Percentiles rank a stretch among this genome's conserved stretches.
phyloP scores from a whole-genome alignment of 2,329 filamentous ascomycete species.

The Penicillium sp. region DNA sequence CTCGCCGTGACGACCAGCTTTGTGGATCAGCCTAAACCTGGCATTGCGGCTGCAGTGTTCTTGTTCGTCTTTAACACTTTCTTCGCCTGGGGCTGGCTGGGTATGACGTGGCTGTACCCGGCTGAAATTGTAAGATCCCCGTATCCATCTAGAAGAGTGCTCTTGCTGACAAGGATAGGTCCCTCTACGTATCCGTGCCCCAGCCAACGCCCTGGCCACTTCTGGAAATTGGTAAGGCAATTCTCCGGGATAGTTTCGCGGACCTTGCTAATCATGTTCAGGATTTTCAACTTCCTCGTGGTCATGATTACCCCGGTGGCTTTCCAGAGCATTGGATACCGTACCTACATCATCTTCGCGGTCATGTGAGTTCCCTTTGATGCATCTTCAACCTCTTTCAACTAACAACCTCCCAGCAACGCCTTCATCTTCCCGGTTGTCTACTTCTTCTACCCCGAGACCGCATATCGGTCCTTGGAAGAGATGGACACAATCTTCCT shows the following conservation, averaged over 20 bases:
- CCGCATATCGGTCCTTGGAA: conserved; percentile 58
- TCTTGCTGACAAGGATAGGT: conserved; percentile 4
- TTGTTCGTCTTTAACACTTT: conserved; percentile 63
- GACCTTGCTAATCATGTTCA: not conserved
- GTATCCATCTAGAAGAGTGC: not conserved
- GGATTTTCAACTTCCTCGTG: conserved; percentile 59
- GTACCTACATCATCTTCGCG: conserved; percentile 55
- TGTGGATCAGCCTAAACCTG: conserved; percentile 35
- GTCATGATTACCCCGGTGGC: conserved; percentile 63
- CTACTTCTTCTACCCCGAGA: conserved; percentile 61
- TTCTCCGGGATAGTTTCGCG: not conserved
- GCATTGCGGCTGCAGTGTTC: conserved; percentile 51
- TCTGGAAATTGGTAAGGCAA: conserved; percentile 20
- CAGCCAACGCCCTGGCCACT: conserved; percentile 23
- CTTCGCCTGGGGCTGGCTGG: conserved; percentile 60
- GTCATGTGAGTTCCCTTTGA: conserved; percentile 39
- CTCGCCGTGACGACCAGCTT: conserved; percentile 43
- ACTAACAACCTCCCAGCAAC: conserved; percentile 30
- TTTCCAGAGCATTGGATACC: conserved; percentile 53
- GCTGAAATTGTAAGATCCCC: conserved; percentile 53
- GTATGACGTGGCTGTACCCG: conserved; percentile 62
- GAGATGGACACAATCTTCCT: conserved; percentile 66
- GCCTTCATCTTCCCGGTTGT: conserved; percentile 53
- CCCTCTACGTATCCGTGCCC: conserved; percentile 35
- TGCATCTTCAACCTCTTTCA: too few relatives aligned